A percentile compares a stretch with the other conserved stretches of the same genome.
Conservation (phyloP, 257 asterid genomes). For the Capsicum pubescens region DNA sequence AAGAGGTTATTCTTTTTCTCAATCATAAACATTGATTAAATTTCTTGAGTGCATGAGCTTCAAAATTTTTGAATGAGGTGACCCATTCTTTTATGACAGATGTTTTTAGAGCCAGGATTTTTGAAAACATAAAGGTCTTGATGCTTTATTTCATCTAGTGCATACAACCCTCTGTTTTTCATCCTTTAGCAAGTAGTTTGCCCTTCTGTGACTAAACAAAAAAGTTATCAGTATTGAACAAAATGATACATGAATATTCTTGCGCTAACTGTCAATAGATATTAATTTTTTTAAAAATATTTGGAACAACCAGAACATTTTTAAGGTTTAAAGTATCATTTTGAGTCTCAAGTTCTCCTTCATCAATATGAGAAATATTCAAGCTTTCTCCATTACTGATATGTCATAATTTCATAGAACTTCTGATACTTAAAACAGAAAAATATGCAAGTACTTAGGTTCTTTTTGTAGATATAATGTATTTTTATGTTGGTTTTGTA, state of each 20-base stretch:
- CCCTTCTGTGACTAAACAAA: background rate
- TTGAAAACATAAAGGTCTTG: background rate
- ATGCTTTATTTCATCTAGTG: background rate
- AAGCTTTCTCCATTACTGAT: too few species aligned
- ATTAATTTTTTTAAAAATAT: too few species aligned
- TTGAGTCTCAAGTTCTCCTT: too few species aligned
- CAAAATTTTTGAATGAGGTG: constrained; percentile 13
- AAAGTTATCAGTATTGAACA: background rate
- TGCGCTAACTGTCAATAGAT: too few species aligned
- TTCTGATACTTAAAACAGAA: too few species aligned
- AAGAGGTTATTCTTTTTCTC: too few species aligned
- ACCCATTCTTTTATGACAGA: background rate
- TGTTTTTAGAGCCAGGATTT: background rate
- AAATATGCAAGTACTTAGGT: too few species aligned
- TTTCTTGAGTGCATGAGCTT: constrained; percentile 6
- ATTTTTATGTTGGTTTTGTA: too few species aligned
- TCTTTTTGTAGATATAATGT: too few species aligned
- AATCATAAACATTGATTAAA: background rate
- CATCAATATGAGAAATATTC: too few species aligned
- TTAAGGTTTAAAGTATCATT: too few species aligned
- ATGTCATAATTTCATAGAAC: too few species aligned
- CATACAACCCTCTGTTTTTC: background rate
- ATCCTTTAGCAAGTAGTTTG: background rate
- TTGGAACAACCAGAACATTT: background rate
- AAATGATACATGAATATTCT: background rate